These are phyloP conservation scores for Parathielavia appendiculata DNA, from an alignment of 495 filamentous ascomycete genomes.

Conservation along the genomic window DNA sequence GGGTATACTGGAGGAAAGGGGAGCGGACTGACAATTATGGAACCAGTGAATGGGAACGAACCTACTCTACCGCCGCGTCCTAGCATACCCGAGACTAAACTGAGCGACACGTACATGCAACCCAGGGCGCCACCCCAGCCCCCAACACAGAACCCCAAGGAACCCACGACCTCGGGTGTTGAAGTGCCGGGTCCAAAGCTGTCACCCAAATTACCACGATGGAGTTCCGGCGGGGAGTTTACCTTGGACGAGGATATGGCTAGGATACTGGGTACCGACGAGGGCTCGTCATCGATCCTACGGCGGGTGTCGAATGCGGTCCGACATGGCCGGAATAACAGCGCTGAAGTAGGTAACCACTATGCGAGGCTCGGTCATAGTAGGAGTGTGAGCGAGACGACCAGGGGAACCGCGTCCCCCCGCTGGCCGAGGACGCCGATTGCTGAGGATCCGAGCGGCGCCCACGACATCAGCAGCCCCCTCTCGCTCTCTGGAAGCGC, in stretches of 20 bases:
- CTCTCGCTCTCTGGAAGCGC: constrained; percentile 50
- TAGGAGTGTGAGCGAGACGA: constrained; percentile 54
- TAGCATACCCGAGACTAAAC: constrained; percentile 38
- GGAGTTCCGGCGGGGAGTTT: constrained; percentile 69
- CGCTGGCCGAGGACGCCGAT: constrained; percentile 70
- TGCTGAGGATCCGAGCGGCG: constrained; percentile 55
- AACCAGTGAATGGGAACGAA: constrained; percentile 37
- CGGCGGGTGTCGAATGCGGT: constrained; percentile 88
- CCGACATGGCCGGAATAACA: constrained; percentile 87
- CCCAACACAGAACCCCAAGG: constrained; percentile 51
- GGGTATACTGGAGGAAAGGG: background rate
- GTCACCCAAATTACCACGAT: constrained; percentile 70
- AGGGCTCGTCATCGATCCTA: constrained; percentile 67
- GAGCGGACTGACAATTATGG: constrained; percentile 16
- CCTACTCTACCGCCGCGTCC: constrained; percentile 25
- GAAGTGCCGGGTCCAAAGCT: constrained; percentile 49
- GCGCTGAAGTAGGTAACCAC: constrained; percentile 49
- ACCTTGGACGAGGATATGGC: constrained; percentile 89
- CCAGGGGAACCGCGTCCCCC: constrained; percentile 50
- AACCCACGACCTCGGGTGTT: constrained; percentile 48
- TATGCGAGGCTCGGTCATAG: constrained; percentile 39
- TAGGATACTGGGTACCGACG: constrained; percentile 67
- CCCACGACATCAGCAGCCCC: constrained; percentile 69
- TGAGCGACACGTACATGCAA: constrained; percentile 56
- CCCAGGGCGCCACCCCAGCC: constrained; percentile 58